Base-by-base conservation (phyloP, 306 rosid genomes). In the Prunus mume region DNA sequence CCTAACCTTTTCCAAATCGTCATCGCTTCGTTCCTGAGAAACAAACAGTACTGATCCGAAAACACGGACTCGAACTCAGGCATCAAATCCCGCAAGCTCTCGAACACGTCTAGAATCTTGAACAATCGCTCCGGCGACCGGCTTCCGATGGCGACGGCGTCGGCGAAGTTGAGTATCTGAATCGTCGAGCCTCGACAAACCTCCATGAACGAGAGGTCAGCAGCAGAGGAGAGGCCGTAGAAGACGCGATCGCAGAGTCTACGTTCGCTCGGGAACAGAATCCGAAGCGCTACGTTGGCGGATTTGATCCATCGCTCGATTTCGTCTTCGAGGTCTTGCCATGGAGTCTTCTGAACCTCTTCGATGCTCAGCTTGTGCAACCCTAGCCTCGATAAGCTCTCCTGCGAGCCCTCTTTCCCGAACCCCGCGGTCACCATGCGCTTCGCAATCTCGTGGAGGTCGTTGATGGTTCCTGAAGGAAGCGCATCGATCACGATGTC, bases 401-500 rank as follows among this genome's bases (percentile, higher is more conserved):
- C 99, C 65, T 91, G 98, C 5, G 92, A 88, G 61, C 98, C 91
- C 88, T 95, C 96, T 76, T 95, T 95, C n/a, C 89, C 93, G 30
- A 89, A 95, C 9, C 96, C 93, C 2, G 93, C 97, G 6, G 91
- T 89, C 55, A 89, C 96, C 99, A 95, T 95, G 2, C 97, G 91
- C 83, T 93, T 89, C 65, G 97, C 97, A 54, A 95, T 95, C 74
- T 95, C 97, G 24, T 92, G 98, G 49, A 95, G 99, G 28, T 92
- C 97, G 76, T 84, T 86, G 83, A 90, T 81, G 2, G 92, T 91
- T 5, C 81, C 93, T 1, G 96, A 88, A 22, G 99, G 99, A 1
- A 95, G 89, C 58, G 97, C 93, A 14, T 95, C 99, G 43, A 95
- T 88, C 30, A 92, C 79, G 80, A 95, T 80, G 68, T 91, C 96